These are phyloP conservation scores for Halophytophthora batemanensis DNA, from an alignment of 352 stramenopile species.

Conservation along the genomic window DNA sequence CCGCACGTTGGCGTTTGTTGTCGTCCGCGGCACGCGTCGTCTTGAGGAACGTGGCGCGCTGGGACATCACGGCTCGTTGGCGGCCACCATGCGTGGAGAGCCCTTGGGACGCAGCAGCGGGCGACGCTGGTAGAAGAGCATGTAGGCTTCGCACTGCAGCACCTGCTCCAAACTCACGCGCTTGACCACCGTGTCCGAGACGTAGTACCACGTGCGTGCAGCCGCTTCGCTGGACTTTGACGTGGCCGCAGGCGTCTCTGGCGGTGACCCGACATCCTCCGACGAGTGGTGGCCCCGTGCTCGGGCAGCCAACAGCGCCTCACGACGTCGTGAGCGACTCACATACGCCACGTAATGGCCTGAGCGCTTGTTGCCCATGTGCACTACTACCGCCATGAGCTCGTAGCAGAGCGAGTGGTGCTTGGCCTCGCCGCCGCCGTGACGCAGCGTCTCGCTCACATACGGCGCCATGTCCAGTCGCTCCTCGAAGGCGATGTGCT, in stretches of 20 bases:
- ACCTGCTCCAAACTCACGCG: slow-evolving; percentile 59
- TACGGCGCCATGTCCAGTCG: slow-evolving; percentile 54
- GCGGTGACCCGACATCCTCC: slow-evolving; percentile 10
- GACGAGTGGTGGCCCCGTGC: slow-evolving; percentile 18
- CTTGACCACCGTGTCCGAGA: slow-evolving; percentile 67
- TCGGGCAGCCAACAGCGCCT: slow-evolving; percentile 19
- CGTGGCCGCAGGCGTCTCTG: slow-evolving; percentile 16
- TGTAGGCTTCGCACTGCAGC: slow-evolving; percentile 73
- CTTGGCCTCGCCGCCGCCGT: slow-evolving; percentile 19
- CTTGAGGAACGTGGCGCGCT: no score
- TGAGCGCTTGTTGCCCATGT: slow-evolving; percentile 67
- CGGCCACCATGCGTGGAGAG: slow-evolving; percentile 6
- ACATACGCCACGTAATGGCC: slow-evolving; percentile 77
- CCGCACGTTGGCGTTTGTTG: no score
- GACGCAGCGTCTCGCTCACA: slow-evolving; percentile 27
- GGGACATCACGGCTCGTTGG: no score
- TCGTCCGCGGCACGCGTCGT: no score
- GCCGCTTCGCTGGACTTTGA: slow-evolving; percentile 15
- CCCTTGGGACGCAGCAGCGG: slow-evolving; percentile 27
- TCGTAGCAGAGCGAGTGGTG: slow-evolving; percentile 42
- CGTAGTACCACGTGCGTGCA: slow-evolving; percentile 57
- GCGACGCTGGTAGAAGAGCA: slow-evolving; percentile 68
- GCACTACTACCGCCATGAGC: slow-evolving; percentile 66
- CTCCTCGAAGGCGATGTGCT: slow-evolving; percentile 59
- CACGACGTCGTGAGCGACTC: slow-evolving; percentile 44